These are phyloP conservation scores for Didymella sp. DNA, from an alignment of 2,329 filamentous ascomycete genomes.

Conservation along the genomic window DNA sequence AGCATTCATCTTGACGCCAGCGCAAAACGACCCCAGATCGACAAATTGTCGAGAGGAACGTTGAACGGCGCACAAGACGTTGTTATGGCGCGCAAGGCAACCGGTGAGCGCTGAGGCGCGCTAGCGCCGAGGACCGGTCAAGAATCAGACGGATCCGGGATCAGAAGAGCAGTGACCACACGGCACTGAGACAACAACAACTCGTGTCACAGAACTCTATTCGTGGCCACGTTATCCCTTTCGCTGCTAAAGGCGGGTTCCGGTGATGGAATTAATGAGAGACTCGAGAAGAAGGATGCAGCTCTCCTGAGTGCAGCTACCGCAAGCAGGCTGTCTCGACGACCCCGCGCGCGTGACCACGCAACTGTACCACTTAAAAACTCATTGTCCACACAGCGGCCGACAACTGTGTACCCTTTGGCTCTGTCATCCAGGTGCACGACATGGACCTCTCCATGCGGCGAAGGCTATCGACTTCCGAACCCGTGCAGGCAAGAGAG, in stretches of 20 bases:
- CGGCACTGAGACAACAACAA: constrained; percentile 8
- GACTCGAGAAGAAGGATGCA: neutral
- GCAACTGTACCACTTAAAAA: constrained; percentile 1
- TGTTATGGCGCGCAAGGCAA: constrained; percentile 21
- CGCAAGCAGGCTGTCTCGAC: neutral
- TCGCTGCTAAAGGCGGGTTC: neutral
- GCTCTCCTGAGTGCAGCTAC: neutral
- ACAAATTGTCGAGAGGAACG: neutral
- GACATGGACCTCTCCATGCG: constrained; percentile 4
- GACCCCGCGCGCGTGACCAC: constrained; percentile 16
- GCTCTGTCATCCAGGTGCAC: constrained; percentile 7
- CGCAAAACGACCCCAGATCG: constrained; percentile 5
- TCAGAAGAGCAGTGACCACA: constrained; percentile 15
- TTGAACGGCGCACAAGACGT: constrained; percentile 10
- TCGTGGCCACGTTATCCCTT: neutral
- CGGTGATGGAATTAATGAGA: neutral
- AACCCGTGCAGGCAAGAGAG: constrained; percentile 11
- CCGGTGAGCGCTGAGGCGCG: constrained; percentile 13
- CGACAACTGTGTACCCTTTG: neutral
- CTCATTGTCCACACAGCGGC: constrained; percentile 1
- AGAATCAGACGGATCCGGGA: constrained; percentile 7
- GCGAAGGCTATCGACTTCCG: constrained; percentile 15
- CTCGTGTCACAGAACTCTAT: constrained; percentile 16
- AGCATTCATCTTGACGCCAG: constrained; percentile 29
- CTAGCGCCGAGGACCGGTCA: constrained; percentile 20